phyloP scores from a whole-genome alignment of 1,284 basidiomycete species.

The Tylopilus sp. region DNA sequence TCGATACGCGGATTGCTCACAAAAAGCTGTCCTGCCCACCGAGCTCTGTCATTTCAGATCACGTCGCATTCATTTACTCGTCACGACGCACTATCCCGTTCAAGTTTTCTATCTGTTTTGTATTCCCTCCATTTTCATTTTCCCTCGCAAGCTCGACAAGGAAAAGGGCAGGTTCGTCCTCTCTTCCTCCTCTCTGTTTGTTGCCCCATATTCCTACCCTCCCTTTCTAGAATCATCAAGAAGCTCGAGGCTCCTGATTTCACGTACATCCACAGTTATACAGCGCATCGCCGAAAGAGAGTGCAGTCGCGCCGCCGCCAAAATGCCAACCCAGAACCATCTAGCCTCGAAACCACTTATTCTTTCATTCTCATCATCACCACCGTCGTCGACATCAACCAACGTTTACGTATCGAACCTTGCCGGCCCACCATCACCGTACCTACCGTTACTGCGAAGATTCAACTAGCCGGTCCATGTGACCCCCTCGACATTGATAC shows the following conservation, averaged over 20 bases:
- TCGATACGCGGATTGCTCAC: conserved; percentile 29
- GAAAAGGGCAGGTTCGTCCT: conserved; percentile 82
- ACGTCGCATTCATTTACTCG: conserved; percentile 15
- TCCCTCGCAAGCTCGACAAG: conserved; percentile 84
- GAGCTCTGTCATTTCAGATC: conserved; percentile 27
- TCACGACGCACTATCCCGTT: conserved; percentile 1
- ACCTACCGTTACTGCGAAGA: too few relatives aligned
- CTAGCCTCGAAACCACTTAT: conserved; percentile 7
- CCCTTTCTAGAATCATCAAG: conserved; percentile 71
- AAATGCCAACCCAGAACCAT: conserved; percentile 74
- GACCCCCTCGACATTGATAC: too few relatives aligned
- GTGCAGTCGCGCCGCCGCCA: conserved; percentile 77
- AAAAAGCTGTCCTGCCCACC: conserved; percentile 11
- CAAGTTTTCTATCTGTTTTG: too few relatives aligned
- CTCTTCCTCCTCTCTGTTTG: conserved; percentile 12
- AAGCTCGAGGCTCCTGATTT: conserved; percentile 84
- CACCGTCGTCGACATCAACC: too few relatives aligned
- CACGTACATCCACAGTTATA: conserved; percentile 80
- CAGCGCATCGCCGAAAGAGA: conserved; percentile 84
- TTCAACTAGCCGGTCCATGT: too few relatives aligned
- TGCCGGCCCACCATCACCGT: too few relatives aligned
- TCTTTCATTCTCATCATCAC: too few relatives aligned
- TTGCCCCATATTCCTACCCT: conserved; percentile 48
- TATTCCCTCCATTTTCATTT: conserved; percentile 14
- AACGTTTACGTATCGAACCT: too few relatives aligned